Evolutionary conservation across 1,139 yeast species (phyloP), one percentile per base, ranked within the genome.

Genomic region (Martiniozyma asiatica): DNA sequence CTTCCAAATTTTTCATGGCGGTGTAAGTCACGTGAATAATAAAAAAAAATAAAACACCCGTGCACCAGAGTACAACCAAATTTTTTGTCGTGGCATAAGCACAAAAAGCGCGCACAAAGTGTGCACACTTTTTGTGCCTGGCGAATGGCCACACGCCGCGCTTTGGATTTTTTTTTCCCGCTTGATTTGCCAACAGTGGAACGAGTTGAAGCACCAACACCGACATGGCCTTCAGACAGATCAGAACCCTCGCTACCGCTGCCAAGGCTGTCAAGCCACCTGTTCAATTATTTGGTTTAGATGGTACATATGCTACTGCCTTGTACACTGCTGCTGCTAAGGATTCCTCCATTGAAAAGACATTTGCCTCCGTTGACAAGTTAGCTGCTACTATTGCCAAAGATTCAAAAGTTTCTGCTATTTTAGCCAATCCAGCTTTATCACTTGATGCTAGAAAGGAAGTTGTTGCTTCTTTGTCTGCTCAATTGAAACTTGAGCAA

Each of bases 271-370:
- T 70, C 50, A 76, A 75, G 59, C 92, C 94, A 38, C 97, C 97
- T 37, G 79, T 87, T 43, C 95, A 85, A 68, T 72, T 89, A 58
- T 87, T 73, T 53, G 98, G 98, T 43, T 64, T 89, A 45, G 96
- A 87, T 47, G 98, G 97, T 55, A 85, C 97, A 41, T 89, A 89
- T 58, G 98, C 98, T 49, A 71, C 84, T 39, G 96, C 99, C 30
- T 70, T 89, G 48, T 89, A 78, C 73, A 67, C 87, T 36, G 97
- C 98, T 21, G 80, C 97, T 35, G 78, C 77, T 44, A 81, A 81
- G 68, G 75, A 76, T 48, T 71, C 93, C 22, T 65, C 84, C 16
- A 65, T 89, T 45, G 87, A 75, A 40, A 61, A 72, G 50, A 74
- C 94, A 32, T 73, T 67, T 56, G 64, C 69, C 50, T 71, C 89